These are phyloP conservation scores for Calonectria naviculata DNA, from an alignment of 2,329 filamentous ascomycete genomes.

Conservation along the genomic window DNA sequence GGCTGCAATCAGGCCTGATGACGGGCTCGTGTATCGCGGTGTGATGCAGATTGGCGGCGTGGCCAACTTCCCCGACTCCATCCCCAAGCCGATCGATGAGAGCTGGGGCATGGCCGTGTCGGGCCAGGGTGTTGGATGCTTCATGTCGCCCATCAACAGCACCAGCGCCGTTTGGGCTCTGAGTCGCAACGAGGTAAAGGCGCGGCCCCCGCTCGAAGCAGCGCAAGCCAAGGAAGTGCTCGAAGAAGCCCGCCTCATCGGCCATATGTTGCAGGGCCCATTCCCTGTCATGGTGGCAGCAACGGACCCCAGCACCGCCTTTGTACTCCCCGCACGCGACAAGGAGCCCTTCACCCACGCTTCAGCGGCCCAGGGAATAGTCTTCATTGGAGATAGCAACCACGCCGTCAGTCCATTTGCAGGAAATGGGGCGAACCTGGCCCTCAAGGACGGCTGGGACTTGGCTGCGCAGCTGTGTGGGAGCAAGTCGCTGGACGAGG, in stretches of 20 bases:
- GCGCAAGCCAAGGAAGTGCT: slow-evolving; percentile 39
- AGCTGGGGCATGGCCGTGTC: slow-evolving; percentile 50
- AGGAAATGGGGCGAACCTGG: slow-evolving; percentile 57
- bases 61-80: slow-evolving; percentile 43
- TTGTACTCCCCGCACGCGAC: slow-evolving; percentile 52
- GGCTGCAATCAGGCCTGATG: slow-evolving; percentile 45
- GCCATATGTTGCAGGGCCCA: slow-evolving; percentile 46
- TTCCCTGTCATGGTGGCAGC: slow-evolving; percentile 49
- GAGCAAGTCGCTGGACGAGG: slow-evolving; percentile 36
- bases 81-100: slow-evolving; percentile 43
- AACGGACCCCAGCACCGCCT: slow-evolving; percentile 48
- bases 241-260: slow-evolving; percentile 43
- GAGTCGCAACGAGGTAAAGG: slow-evolving; percentile 41
- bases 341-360: slow-evolving; percentile 53
- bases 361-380: slow-evolving; percentile 31
- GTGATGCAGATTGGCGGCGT: slow-evolving; percentile 48
- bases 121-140: slow-evolving; percentile 48
- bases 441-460: slow-evolving; percentile 55
- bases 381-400: slow-evolving; percentile 59
- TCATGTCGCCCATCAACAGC: slow-evolving; percentile 53
- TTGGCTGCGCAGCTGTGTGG: slow-evolving; percentile 49
- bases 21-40: slow-evolving; percentile 48
- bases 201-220: slow-evolving; percentile 20
- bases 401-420: slow-evolving; percentile 58
- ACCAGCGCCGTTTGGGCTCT: slow-evolving; percentile 52